Base-by-base conservation (phyloP, 306 rosid genomes). In the Cajanus cajan region DNA sequence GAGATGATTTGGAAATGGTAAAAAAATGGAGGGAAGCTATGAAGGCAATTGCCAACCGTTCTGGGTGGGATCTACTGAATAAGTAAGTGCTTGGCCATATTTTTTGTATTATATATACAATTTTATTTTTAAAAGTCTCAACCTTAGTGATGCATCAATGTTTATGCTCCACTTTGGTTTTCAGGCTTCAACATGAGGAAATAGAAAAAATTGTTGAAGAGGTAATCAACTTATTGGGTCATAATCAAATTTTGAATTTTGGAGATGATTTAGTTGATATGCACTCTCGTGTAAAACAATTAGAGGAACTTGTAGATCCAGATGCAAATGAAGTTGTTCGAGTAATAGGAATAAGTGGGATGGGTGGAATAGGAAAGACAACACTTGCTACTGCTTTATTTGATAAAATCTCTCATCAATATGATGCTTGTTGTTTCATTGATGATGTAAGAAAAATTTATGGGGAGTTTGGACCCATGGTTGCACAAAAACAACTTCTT, bases 301-400 rank as follows among this genome's bases (percentile, higher is more conserved):
- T 84, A 9, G 85, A 71, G 65, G 59, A 71, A 2, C 67, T 24
- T 65, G 8, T 84, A 2, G 6, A 4, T 48, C 18, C 71, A 22
- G 22, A 8, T 6, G 31, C 72, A 0, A 16, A 41, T 9, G 62
- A 76, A 55, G 8, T 22, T 71, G 76, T 84, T 55, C 37, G 77
- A 13, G 50, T 15, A 31, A 22, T 68, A 0, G 84, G 84, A 4
- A 64, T 84, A 39, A 14, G 59, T 50, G 82, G 82, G 0, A 80
- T 84, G 82, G 73, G 82, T 9, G 82, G 85, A 13, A 48, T 80
- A 54, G 85, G 82, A 18, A 84, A 84, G 39, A 52, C 77, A 0
- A 80, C 85, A 15, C 50, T 76, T 25, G 73, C 74, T 22, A 48
- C 4, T 0, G 5, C 18, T 6, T 31, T 83, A 1, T 78, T 66